Percentiles rank a stretch among this genome's conserved stretches.
Conservation (phyloP, 1,139 yeast genomes). For the Hemisphaericaspora lyxosophila region DNA sequence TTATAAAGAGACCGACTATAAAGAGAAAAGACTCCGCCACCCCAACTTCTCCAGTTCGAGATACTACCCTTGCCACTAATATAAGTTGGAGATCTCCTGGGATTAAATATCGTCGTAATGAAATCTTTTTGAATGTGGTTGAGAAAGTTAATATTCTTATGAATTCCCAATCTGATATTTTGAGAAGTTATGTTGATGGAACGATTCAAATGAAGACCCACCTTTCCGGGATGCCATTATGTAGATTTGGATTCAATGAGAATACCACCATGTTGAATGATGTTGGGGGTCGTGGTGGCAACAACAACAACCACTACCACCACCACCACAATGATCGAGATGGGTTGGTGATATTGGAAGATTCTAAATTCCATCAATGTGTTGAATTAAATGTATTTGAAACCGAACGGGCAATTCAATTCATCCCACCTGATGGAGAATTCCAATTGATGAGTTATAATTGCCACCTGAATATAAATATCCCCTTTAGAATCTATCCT, state of each 20-base stretch:
- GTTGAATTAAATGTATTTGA: constrained; percentile 82
- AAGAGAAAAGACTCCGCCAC: constrained; percentile 4
- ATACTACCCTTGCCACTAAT: constrained; percentile 5
- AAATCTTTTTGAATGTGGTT: constrained; percentile 71
- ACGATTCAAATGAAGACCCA: constrained; percentile 69
- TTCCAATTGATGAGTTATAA: constrained; percentile 83
- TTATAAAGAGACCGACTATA: constrained; percentile 16
- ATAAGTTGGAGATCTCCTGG: constrained; percentile 71
- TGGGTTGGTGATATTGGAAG: constrained; percentile 61
- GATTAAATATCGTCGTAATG: constrained; percentile 79
- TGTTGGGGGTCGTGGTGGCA: constrained; percentile 8
- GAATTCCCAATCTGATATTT: constrained; percentile 56
- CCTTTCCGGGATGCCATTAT: constrained; percentile 71
- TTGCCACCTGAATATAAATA: constrained; percentile 51
- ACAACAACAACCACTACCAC: constrained; percentile 12
- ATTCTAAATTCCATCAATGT: constrained; percentile 88
- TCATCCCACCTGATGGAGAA: constrained; percentile 92
- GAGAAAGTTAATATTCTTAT: constrained; percentile 75
- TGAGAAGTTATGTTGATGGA: constrained; percentile 78
- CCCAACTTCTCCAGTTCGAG: background rate
- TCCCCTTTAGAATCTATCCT: constrained; percentile 76
- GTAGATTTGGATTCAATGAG: constrained; percentile 63
- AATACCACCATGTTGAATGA: constrained; percentile 26
- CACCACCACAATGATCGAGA: too few species aligned
- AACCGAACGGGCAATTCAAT: constrained; percentile 74